These are phyloP conservation scores for Tardiomyces blankii DNA, from an alignment of 1,139 yeast genomes.

Conservation along the genomic window DNA sequence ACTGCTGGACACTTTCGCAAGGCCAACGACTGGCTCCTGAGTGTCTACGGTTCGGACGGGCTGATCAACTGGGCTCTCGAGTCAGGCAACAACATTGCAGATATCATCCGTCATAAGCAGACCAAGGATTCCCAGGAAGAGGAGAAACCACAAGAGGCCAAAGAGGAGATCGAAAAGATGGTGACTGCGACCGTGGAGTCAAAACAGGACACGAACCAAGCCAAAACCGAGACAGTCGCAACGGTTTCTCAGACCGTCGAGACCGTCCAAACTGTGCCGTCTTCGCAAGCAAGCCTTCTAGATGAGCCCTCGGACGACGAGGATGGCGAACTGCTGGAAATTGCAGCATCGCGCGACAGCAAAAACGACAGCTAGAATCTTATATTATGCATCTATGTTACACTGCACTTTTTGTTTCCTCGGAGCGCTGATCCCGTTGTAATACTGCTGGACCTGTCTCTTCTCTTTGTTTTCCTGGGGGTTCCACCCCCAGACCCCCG, in stretches of 20 bases:
- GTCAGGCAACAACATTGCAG: slow-evolving; percentile 56
- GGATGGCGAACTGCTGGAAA: neutral
- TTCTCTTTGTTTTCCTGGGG: too few species aligned
- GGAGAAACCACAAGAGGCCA: too few species aligned
- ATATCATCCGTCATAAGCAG: neutral
- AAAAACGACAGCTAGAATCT: too few species aligned
- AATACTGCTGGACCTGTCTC: too few species aligned
- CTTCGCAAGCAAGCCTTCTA: neutral
- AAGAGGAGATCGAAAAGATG: too few species aligned
- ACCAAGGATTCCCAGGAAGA: too few species aligned
- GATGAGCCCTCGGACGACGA: neutral
- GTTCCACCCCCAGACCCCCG: too few species aligned
- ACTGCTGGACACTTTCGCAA: slow-evolving; percentile 56
- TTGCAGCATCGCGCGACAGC: neutral
- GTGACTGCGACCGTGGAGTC: too few species aligned
- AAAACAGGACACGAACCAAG: too few species aligned
- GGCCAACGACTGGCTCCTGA: slow-evolving; percentile 66
- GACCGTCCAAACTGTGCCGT: neutral
- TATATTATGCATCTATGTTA: too few species aligned
- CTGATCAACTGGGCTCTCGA: slow-evolving; percentile 55
- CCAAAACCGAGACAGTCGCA: neutral
- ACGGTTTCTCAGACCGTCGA: neutral
- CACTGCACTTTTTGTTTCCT: too few species aligned
- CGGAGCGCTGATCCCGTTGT: too few species aligned
- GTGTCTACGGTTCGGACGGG: slow-evolving; percentile 32